Conservation (phyloP, 1,139 yeast genomes). For the Dujonia santamariae region DNA sequence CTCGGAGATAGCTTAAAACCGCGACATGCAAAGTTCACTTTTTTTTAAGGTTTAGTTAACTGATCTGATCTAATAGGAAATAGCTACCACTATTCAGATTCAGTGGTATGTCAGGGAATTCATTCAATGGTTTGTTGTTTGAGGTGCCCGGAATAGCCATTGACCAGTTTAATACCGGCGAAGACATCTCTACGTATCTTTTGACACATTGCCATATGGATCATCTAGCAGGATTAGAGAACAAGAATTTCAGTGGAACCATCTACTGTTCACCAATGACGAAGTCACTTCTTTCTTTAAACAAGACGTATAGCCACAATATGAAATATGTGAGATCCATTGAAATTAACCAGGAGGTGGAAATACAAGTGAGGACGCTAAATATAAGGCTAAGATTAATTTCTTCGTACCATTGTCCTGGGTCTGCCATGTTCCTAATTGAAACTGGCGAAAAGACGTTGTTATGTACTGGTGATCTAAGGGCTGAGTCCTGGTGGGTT, state of each 20-base stretch:
- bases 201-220: conserved; percentile 60
- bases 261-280: conserved; percentile 54
- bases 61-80: no score
- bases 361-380: conserved; percentile 12
- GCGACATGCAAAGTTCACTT: no score
- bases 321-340: conserved; percentile 19
- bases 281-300: conserved; percentile 25
- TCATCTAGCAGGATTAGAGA: conserved; percentile 50
- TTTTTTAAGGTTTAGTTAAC: no score
- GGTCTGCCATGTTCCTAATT: conserved; percentile 55
- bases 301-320: conserved; percentile 21
- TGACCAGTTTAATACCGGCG: conserved; percentile 39
- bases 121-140: conserved; percentile 25
- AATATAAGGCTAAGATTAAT: conserved; percentile 24
- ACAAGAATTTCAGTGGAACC: conserved; percentile 34
- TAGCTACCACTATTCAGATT: neutral
- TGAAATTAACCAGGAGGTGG: conserved; percentile 25
- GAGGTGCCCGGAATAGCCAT: conserved; percentile 39
- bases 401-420: conserved; percentile 60
- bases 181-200: conserved; percentile 26
- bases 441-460: conserved; percentile 34
- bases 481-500: conserved; percentile 59
- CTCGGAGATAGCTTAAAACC: no score
- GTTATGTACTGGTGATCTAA: conserved; percentile 55
- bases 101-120: conserved; percentile 13